A percentile compares a stretch with the other conserved stretches of the same genome.
Conservation (phyloP, 148 eudicot species). For the Diospyros lotus region DNA sequence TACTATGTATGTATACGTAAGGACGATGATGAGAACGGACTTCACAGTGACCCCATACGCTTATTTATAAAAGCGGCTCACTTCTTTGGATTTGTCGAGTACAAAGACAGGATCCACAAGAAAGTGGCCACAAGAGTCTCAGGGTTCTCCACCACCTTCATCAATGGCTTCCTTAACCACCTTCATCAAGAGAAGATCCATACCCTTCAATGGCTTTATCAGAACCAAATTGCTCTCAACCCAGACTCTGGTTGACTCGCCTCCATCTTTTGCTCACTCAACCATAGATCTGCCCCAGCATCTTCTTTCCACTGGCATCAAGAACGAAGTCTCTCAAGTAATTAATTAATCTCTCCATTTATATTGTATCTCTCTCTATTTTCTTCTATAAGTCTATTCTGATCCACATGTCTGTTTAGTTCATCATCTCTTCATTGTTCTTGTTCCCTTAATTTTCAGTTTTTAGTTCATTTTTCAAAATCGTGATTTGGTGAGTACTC, state of each 20-base stretch:
- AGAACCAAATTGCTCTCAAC: constrained; percentile 21
- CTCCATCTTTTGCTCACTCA: constrained; percentile 41
- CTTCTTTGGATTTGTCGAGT: not conserved
- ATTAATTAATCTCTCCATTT: constrained; percentile 1
- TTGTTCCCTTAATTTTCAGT: not conserved
- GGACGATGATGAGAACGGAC: too few relatives aligned
- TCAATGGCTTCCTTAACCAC: constrained; percentile 34
- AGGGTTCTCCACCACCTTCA: not conserved
- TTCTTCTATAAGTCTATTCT: too few relatives aligned
- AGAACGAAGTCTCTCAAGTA: constrained; percentile 61
- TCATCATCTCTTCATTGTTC: not conserved
- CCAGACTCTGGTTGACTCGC: constrained; percentile 26
- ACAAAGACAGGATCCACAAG: not conserved
- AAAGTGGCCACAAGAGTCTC: not conserved
- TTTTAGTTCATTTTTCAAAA: too few relatives aligned
- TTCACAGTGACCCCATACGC: too few relatives aligned
- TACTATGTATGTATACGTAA: too few relatives aligned
- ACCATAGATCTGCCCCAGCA: constrained; percentile 47
- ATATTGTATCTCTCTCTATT: too few relatives aligned
- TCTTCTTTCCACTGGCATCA: constrained; percentile 63
- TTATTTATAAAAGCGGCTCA: not conserved
- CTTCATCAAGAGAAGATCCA: constrained; percentile 29
- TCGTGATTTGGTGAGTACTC: too few relatives aligned
- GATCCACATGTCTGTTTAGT: too few relatives aligned
- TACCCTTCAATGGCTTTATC: not conserved